These are phyloP conservation scores for Neoscytalidium dimidiatum DNA, from an alignment of 2,329 filamentous ascomycete genomes.

Conservation along the genomic window DNA sequence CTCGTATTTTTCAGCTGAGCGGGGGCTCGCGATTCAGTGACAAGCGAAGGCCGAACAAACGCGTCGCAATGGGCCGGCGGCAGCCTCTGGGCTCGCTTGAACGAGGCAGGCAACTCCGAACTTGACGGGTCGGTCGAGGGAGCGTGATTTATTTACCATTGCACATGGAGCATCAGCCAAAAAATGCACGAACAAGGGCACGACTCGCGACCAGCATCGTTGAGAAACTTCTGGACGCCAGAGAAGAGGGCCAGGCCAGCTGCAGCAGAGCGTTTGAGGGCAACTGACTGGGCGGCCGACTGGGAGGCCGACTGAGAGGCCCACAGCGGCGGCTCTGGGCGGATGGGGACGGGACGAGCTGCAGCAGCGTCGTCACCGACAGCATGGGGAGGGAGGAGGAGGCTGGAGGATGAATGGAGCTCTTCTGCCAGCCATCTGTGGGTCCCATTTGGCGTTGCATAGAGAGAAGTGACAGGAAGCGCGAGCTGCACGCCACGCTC, in stretches of 20 bases:
- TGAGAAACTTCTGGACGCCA: conserved; percentile 11
- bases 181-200: neutral
- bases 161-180: conserved; percentile 11
- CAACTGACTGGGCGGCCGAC: neutral
- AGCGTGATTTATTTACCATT: conserved; percentile 14
- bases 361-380: neutral
- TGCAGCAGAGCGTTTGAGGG: neutral
- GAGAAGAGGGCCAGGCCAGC: neutral
- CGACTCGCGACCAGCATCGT: neutral
- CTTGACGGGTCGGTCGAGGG: conserved; percentile 8
- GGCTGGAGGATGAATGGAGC: neutral
- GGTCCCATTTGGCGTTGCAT: neutral
- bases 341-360: neutral
- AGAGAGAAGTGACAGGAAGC: neutral
- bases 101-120: conserved; percentile 11
- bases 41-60: neutral
- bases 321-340: neutral
- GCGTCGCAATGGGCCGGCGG: conserved; percentile 1
- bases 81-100: conserved; percentile 9
- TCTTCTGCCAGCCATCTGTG: conserved; percentile 6
- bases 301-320: conserved; percentile 6
- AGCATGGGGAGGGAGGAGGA: neutral
- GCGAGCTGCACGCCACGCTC: conserved; percentile 13
- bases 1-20: conserved; percentile 16
- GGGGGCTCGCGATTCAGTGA: neutral